Percentiles rank a stretch among this genome's conserved stretches.
phyloP scores from a whole-genome alignment of 192 early-diverging fungal genomes.

The Funneliformis mosseae region DNA sequence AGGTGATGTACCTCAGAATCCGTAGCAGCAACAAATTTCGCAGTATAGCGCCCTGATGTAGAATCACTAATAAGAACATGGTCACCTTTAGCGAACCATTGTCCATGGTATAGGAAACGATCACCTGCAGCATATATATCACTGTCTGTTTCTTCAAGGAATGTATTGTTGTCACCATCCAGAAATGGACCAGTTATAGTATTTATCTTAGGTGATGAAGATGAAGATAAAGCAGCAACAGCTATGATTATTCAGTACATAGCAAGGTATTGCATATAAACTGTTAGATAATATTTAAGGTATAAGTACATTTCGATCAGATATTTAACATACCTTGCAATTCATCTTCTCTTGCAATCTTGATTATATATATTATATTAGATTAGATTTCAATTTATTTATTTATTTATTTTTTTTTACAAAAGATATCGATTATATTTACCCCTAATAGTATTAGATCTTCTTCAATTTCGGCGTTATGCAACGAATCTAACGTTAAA shows the following conservation, averaged over 20 bases:
- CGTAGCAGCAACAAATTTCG: constrained; percentile 21
- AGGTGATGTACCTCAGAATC: constrained; percentile 14
- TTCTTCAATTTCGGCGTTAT: background rate
- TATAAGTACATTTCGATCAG: background rate
- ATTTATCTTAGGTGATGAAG: background rate
- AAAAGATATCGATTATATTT: background rate
- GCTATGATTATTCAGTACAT: constrained; percentile 7
- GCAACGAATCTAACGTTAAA: constrained; percentile 11
- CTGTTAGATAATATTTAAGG: background rate
- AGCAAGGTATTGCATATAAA: background rate
- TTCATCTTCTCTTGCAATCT: background rate
- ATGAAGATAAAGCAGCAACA: background rate
- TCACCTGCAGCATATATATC: constrained; percentile 13
- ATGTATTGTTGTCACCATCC: constrained; percentile 14
- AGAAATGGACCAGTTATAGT: background rate
- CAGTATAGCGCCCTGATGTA: constrained; percentile 25
- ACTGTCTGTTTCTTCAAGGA: background rate
- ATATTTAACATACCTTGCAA: background rate
- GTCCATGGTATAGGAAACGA: constrained; percentile 4
- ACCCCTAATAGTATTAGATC: constrained; percentile 30
- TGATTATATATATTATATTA: background rate
- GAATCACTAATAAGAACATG: constrained; percentile 28
- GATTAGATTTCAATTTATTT: background rate
- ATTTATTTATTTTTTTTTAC: too few relatives aligned
- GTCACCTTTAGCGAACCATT: constrained; percentile 11